These are phyloP conservation scores for Saccharomycopsis hybrid DNA, from an alignment of 1,139 yeast species.

Conservation along the genomic window DNA sequence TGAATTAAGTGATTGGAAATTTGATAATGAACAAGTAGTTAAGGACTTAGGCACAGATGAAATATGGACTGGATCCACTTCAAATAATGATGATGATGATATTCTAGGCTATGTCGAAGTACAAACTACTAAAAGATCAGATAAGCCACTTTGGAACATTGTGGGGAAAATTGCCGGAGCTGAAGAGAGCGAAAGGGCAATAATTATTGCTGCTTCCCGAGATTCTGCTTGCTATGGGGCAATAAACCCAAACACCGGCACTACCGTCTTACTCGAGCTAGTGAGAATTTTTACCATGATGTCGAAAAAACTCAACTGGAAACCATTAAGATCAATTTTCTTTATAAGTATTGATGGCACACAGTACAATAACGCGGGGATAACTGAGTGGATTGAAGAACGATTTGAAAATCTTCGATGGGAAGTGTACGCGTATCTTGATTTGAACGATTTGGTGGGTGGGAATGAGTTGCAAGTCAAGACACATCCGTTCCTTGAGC, in stretches of 20 bases:
- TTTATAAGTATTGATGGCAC: constrained; percentile 86
- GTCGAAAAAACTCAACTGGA: constrained; percentile 66
- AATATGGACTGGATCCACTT: constrained; percentile 8
- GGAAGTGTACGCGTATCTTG: constrained; percentile 69
- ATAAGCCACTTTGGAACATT: constrained; percentile 73
- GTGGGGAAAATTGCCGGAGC: constrained; percentile 72
- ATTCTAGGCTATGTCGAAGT: constrained; percentile 3
- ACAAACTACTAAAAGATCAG: constrained; percentile 33
- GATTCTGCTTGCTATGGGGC: constrained; percentile 80
- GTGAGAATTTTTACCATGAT: constrained; percentile 65
- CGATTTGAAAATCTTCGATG: constrained; percentile 46
- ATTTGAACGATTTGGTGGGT: constrained; percentile 69
- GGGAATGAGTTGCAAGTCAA: constrained; percentile 56
- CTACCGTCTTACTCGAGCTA: constrained; percentile 65
- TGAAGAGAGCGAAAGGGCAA: constrained; percentile 70
- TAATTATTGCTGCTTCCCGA: constrained; percentile 79
- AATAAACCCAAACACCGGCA: constrained; percentile 66
- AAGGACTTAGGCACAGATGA: constrained; percentile 1
- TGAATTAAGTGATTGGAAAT: constrained; percentile 8
- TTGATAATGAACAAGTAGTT: constrained; percentile 3
- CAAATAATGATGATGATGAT: not conserved
- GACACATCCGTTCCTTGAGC: constrained; percentile 57
- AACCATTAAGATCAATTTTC: constrained; percentile 74
- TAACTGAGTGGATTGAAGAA: constrained; percentile 70
- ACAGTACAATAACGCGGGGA: constrained; percentile 78